phyloP scores from a whole-genome alignment of 1,139 yeast genomes.

The Saccharomycopsis hybrid region DNA sequence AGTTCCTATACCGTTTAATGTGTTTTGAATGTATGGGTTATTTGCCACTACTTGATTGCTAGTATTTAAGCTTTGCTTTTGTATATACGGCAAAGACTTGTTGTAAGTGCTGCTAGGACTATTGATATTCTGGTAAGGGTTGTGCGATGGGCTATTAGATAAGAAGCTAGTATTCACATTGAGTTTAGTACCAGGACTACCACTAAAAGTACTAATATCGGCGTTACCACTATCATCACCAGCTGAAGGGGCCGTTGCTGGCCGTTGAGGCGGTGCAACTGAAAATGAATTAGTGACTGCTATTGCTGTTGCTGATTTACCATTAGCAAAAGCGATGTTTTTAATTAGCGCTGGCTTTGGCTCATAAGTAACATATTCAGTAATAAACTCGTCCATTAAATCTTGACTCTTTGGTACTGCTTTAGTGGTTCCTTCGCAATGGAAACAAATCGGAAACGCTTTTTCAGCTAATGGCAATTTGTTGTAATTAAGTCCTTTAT shows the following conservation, averaged over 20 bases:
- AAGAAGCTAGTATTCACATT: constrained; percentile 6
- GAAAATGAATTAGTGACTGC: neutral
- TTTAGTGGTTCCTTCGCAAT: constrained; percentile 11
- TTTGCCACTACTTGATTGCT: constrained; percentile 2
- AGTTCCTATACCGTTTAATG: constrained; percentile 1
- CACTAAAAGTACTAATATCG: too few species aligned
- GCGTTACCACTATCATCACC: too few species aligned
- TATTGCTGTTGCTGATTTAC: neutral
- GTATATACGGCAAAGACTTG: neutral
- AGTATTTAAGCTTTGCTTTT: neutral
- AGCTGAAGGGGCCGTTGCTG: too few species aligned
- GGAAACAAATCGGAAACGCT: constrained; percentile 20
- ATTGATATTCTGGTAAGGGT: constrained; percentile 20
- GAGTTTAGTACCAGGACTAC: neutral
- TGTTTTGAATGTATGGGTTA: constrained; percentile 19
- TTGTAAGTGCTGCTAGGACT: constrained; percentile 16
- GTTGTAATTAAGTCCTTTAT: neutral
- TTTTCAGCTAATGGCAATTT: constrained; percentile 8
- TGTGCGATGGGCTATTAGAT: constrained; percentile 5
- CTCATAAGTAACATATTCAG: constrained; percentile 16
- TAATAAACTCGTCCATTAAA: constrained; percentile 11
- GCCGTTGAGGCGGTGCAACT: too few species aligned
- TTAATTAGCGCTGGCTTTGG: constrained; percentile 14
- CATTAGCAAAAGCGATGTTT: neutral
- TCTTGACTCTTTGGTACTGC: constrained; percentile 16